phyloP scores from a whole-genome alignment of 2,329 filamentous ascomycete species.

The Fusarium algeriense region DNA sequence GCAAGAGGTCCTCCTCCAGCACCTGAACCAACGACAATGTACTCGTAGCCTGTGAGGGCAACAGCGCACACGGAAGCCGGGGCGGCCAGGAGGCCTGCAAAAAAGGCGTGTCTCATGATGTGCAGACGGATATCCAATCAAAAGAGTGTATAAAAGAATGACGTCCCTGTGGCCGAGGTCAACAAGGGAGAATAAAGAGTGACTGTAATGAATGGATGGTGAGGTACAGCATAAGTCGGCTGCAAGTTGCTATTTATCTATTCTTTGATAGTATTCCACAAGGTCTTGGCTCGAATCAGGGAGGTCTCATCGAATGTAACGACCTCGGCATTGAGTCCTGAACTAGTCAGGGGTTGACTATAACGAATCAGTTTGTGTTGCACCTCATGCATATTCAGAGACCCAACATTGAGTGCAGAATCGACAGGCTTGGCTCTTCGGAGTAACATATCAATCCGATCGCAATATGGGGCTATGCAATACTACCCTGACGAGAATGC shows the following conservation, averaged over 20 bases:
- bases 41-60: slow-evolving; percentile 58
- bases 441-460: background rate
- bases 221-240: background rate
- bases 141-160: background rate
- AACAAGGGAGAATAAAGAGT: background rate
- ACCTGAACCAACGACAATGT: slow-evolving; percentile 72
- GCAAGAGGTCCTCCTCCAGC: slow-evolving; percentile 71
- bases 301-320: background rate
- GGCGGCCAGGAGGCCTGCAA: slow-evolving; percentile 25
- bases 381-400: background rate
- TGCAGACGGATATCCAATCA: background rate
- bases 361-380: background rate
- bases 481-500: background rate
- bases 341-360: background rate
- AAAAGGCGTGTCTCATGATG: slow-evolving; percentile 33
- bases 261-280: background rate
- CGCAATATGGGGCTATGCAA: background rate
- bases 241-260: slow-evolving; percentile 1
- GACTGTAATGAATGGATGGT: slow-evolving; percentile 4
- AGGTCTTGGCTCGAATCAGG: background rate
- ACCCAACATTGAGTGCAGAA: background rate
- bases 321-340: background rate
- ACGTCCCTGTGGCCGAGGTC: slow-evolving; percentile 4
- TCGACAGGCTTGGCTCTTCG: background rate
- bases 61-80: slow-evolving; percentile 34